These are phyloP conservation scores for Backusella sp. DNA, from an alignment of 192 early-diverging fungal genomes.

Conservation along the genomic window DNA sequence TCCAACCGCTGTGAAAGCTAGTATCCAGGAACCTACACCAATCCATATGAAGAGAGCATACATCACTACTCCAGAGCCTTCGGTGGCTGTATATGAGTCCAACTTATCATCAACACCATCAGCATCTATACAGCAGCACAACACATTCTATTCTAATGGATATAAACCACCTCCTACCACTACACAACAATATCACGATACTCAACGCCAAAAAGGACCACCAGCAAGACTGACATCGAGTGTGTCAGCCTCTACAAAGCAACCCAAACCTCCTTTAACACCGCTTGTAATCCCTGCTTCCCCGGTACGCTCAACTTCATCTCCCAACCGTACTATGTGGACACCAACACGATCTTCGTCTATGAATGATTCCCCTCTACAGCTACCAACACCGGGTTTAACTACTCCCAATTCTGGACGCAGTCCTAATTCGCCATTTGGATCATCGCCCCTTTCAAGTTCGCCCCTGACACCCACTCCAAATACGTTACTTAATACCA, in stretches of 20 bases:
- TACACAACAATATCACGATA: neutral
- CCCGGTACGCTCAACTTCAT: conserved; percentile 18
- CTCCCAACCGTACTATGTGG: neutral
- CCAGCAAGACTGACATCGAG: neutral
- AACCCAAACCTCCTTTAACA: conserved; percentile 19
- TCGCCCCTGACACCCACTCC: conserved; percentile 10
- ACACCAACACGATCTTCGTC: conserved; percentile 9
- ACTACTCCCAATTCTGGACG: conserved; percentile 6
- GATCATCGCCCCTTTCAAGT: neutral
- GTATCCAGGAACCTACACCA: conserved; percentile 2
- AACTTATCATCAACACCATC: neutral
- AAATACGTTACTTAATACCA: neutral
- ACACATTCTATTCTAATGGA: neutral
- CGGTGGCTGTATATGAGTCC: neutral
- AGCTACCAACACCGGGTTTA: conserved; percentile 9
- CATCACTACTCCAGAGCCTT: neutral
- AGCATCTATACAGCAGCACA: neutral
- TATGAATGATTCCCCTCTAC: neutral
- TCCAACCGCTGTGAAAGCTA: conserved; percentile 11
- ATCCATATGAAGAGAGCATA: neutral
- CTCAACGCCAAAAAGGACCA: neutral
- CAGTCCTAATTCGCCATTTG: conserved; percentile 8
- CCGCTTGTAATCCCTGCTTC: conserved; percentile 35
- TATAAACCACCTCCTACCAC: neutral
- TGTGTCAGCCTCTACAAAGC: conserved; percentile 3